These are phyloP conservation scores for Aureobasidium sp. DNA, from an alignment of 2,329 filamentous ascomycete genomes.

Conservation along the genomic window DNA sequence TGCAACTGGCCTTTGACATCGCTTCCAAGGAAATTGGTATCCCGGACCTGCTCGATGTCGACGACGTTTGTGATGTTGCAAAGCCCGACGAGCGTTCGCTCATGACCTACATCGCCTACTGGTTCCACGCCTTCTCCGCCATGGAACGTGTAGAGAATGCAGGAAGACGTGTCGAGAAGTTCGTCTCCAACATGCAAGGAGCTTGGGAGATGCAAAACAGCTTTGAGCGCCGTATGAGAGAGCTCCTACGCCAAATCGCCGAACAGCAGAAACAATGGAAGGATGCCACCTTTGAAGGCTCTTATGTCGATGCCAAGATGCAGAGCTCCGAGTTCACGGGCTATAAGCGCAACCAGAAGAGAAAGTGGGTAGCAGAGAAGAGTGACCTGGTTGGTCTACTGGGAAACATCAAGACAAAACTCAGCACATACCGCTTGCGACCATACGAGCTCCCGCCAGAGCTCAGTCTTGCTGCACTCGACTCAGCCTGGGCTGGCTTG, in stretches of 20 bases:
- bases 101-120: conserved; percentile 99
- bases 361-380: conserved; percentile 96
- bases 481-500: conserved; percentile 70
- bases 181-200: conserved; percentile 97
- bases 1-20: conserved; percentile 96
- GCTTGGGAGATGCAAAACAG: conserved; percentile 99
- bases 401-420: conserved; percentile 97
- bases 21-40: conserved; percentile 95
- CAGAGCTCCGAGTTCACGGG: conserved; percentile 72
- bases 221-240: conserved; percentile 85
- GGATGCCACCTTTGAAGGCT: conserved; percentile 75
- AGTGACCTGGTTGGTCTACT: conserved; percentile 86
- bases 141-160: conserved; percentile 99
- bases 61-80: conserved; percentile 94
- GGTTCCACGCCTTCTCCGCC: conserved; percentile 99
- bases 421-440: conserved; percentile 85
- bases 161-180: conserved; percentile 92
- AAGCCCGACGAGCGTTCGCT: conserved; percentile 93
- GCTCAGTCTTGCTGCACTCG: conserved; percentile 71
- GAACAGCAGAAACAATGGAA: conserved; percentile 70
- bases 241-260: conserved; percentile 65
- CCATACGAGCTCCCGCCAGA: conserved; percentile 86
- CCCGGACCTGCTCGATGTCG: conserved; percentile 87
- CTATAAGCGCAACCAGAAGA: conserved; percentile 89
- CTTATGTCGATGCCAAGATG: conserved; percentile 83